Base-by-base conservation (phyloP, 352 stramenopile species). In the Globisporangium solare region DNA sequence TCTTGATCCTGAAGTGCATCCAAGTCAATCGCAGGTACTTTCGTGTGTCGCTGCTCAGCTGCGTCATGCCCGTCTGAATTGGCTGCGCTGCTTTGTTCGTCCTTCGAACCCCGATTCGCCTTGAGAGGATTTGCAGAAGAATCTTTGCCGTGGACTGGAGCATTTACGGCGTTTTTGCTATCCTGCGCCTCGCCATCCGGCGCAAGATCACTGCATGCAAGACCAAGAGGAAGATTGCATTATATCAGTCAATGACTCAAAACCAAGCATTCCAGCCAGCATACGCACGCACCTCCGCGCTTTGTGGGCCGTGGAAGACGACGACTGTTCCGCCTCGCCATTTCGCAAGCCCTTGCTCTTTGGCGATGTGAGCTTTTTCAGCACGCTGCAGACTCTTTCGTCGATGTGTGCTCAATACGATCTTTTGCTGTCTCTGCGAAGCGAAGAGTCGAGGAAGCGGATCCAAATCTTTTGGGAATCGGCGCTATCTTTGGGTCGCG, bases 341-440 rank as follows among this genome's bases (percentile, higher is more conserved):
- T 15, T 18, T 47, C 32, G 49, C 6, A 22, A 24, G 7, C 41
- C 58, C n/a, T 51, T 65, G 37, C 21, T 31, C 35, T 49, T 69
- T 40, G 73, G 73, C n/a, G 70, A 83, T 51, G 71, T 68, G 15
- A 80, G 60, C 51, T 83, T 83, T 68, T 68, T 74, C 11, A 83
- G 60, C 73, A 83, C 79, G 7, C 8, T 47, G 6, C 22, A 37
- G 13, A 20, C 27, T 35, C 2, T 15, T 43, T 10, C 18, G n/a
- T 43, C 39, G 4, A 43, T 43, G 39, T 15, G 39, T 18, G 17
- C 22, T n/a, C 1, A 21, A 8, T 4, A 37, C 17, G 8, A 47
- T 51, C 56, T 37, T 31, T 39, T 20, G 27, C 20, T 21, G 18
- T 31, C 6, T 2, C 32, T 27, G 14, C 35, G 14, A 11, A 46